Conservation (phyloP, 2,329 filamentous ascomycete genomes). For the Monilinia aucupariae region DNA sequence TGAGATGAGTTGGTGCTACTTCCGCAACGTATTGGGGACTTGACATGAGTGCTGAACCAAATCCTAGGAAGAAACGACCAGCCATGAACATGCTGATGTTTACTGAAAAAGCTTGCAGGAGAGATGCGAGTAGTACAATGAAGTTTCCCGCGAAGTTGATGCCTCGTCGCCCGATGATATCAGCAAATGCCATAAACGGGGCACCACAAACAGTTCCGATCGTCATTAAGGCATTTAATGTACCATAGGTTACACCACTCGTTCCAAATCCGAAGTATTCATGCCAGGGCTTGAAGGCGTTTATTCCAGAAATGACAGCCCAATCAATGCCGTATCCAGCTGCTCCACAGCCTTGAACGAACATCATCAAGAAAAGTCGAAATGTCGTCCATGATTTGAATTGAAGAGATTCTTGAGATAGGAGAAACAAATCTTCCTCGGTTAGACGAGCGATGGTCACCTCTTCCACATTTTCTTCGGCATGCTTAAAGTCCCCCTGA, state of each 20-base stretch:
- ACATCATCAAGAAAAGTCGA: constrained; percentile 40
- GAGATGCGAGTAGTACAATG: constrained; percentile 41
- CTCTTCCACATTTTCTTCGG: constrained; percentile 40
- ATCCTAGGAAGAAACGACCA: constrained; percentile 28
- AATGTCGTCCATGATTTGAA: constrained; percentile 40
- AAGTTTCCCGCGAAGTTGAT: constrained; percentile 44
- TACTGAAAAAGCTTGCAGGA: constrained; percentile 28
- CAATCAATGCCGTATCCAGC: constrained; percentile 41
- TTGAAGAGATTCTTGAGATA: constrained; percentile 40
- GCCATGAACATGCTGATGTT: constrained; percentile 29
- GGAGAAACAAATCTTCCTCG: constrained; percentile 42
- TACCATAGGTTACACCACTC: constrained; percentile 35
- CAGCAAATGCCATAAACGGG: constrained; percentile 46
- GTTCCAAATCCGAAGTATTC: constrained; percentile 41
- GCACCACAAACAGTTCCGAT: constrained; percentile 44
- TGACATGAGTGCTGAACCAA: constrained; percentile 27
- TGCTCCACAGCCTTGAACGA: constrained; percentile 44
- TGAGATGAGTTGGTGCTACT: constrained; percentile 42
- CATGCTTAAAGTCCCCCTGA: constrained; percentile 33
- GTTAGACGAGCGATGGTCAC: constrained; percentile 42
- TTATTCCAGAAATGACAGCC: constrained; percentile 45
- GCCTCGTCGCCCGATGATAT: constrained; percentile 47
- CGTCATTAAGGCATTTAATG: constrained; percentile 45
- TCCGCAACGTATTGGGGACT: constrained; percentile 44
- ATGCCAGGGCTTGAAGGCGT: constrained; percentile 41